A percentile compares a stretch with the other conserved stretches of the same genome.
Conservation (phyloP, 257 asterid species). For the Buddleja alternifolia region DNA sequence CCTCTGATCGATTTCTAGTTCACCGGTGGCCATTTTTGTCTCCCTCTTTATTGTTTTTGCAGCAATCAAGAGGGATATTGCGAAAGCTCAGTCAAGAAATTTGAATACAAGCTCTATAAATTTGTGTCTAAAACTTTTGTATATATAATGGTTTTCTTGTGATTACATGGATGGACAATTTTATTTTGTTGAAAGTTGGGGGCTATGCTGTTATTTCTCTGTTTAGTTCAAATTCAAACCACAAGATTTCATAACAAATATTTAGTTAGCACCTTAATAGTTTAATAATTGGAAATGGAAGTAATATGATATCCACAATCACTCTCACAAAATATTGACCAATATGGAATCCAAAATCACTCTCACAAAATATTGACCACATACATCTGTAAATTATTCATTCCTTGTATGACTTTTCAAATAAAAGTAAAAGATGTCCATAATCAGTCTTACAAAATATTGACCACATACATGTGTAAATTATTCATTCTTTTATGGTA, state of each 20-base stretch:
- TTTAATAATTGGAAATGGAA: too few relatives aligned
- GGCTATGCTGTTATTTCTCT: slow-evolving; percentile 19
- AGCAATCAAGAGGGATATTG: neutral
- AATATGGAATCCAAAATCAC: too few relatives aligned
- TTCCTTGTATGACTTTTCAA: too few relatives aligned
- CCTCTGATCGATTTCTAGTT: slow-evolving; percentile 4
- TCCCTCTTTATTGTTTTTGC: neutral
- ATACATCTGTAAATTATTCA: too few relatives aligned
- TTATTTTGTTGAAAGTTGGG: neutral
- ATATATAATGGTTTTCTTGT: slow-evolving; percentile 8
- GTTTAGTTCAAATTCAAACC: neutral
- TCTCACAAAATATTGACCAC: too few relatives aligned
- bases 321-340: too few relatives aligned
- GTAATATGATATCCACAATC: too few relatives aligned
- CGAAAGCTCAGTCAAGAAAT: neutral
- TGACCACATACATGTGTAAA: too few relatives aligned
- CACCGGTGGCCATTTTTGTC: slow-evolving; percentile 17
- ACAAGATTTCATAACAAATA: neutral
- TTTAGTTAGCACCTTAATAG: too few relatives aligned
- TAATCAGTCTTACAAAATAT: too few relatives aligned
- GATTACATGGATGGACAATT: neutral
- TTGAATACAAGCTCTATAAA: neutral
- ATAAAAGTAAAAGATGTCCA: too few relatives aligned
- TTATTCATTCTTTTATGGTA: too few relatives aligned
- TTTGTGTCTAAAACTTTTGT: neutral